Percentiles rank a stretch among this genome's conserved stretches.
Evolutionary conservation across 2,329 filamentous ascomycete genomes (phyloP).

Genomic region (Coleophoma eucalyptorum): DNA sequence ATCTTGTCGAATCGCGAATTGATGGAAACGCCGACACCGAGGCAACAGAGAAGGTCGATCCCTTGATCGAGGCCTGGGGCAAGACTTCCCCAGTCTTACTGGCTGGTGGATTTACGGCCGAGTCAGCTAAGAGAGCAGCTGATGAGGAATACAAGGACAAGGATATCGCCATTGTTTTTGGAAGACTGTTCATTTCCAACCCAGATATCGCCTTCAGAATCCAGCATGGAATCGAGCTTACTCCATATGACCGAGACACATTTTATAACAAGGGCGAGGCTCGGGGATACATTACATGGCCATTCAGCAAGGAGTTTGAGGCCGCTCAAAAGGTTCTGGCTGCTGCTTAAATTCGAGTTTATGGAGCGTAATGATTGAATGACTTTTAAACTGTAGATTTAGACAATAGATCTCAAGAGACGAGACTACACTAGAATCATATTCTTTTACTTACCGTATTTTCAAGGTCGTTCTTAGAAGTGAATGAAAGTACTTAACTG

Average conservation of each 20-base stretch:
- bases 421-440: too few species aligned
- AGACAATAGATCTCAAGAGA: too few species aligned
- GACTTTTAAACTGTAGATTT: too few species aligned
- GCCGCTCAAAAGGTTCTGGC: neutral
- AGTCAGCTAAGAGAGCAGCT: constrained; percentile 33
- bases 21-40: constrained; percentile 33
- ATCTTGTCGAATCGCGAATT: constrained; percentile 51
- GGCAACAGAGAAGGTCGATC: constrained; percentile 33
- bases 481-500: too few species aligned
- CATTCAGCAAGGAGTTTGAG: constrained; percentile 25
- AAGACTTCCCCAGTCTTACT: constrained; percentile 41
- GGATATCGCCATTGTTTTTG: constrained; percentile 36
- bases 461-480: too few species aligned
- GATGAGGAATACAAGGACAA: constrained; percentile 29
- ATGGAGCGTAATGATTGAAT: too few species aligned
- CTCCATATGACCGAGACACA: constrained; percentile 32
- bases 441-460: too few species aligned
- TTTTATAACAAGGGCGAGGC: constrained; percentile 29
- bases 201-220: constrained; percentile 40
- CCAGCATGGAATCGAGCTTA: constrained; percentile 32
- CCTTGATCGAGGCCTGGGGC: constrained; percentile 40
- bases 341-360: neutral
- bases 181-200: constrained; percentile 40
- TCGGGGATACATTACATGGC: constrained; percentile 32
- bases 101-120: constrained; percentile 41